Evolutionary conservation across 2,329 filamentous ascomycete species (phyloP), one percentile per base, ranked within the genome.

Genomic region (Ophiostoma quercus): DNA sequence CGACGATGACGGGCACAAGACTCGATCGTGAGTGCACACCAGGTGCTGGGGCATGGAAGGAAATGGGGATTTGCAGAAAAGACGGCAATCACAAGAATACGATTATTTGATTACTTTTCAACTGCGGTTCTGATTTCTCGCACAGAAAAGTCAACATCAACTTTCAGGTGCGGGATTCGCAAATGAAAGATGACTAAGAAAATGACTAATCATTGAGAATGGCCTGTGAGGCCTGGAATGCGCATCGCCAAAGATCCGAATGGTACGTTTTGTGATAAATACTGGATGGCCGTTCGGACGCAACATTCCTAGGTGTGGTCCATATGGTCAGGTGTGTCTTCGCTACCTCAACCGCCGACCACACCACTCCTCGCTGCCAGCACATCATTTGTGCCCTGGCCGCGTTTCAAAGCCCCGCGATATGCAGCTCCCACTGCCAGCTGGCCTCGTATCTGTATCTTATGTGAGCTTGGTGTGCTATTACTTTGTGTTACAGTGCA

Each of bases 1-100:
- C 37, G 51, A 67, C 67, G 67, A 63, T 62, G 47, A 68, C 25
- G 60, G 34, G 22, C 60, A n/a, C 16, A 62, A 43, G 29, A 66
- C 11, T 16, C 25, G 43, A 67, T 54, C 51, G 51, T 4, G n/a
- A 25, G 51, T 16, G 51, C n/a, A 22, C n/a, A 6, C 14, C 47
- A 7, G 47, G 22, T 57, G 51, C n/a, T 11, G 51, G 51, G 22
- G 8, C 51, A 57, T 7, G 51, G 51, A 12, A 8, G n/a, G 22
- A 29, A 29, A 29, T 57, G 11, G 51, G 9, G n/a, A 57, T 57
- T 22, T 25, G 51, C 51, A 54, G 9, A n/a, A 8, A 25, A 25
- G 2, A 57, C 25, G 51, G n/a, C 8, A 25, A 25, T 57, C n/a
- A 57, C 9, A 57, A 57, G 51, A 57, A 29, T 57, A 8, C n/a